Conservation (phyloP, 805 yeast species). For the Wickerhamomyces subpelliculosus region DNA sequence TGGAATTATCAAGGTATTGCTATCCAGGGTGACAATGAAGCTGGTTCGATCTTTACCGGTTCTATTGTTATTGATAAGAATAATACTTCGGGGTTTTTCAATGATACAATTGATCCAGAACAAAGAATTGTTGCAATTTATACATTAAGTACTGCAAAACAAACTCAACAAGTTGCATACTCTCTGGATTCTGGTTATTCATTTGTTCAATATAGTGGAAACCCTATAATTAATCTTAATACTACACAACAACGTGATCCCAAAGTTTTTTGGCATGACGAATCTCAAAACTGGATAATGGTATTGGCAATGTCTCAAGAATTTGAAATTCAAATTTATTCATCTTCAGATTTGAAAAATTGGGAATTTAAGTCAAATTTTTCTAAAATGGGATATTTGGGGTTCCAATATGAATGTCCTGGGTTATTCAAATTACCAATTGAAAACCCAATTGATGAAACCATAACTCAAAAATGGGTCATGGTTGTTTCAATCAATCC, state of each 20-base stretch:
- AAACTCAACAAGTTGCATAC: conserved; percentile 26
- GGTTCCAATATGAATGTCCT: conserved; percentile 37
- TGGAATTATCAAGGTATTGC: conserved; percentile 31
- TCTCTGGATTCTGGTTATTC: conserved; percentile 28
- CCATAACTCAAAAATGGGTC: conserved; percentile 25
- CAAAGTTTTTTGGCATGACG: conserved; percentile 26
- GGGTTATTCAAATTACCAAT: conserved; percentile 27
- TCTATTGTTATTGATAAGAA: conserved; percentile 27
- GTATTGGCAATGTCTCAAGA: conserved; percentile 22
- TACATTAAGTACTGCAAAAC: conserved; percentile 22
- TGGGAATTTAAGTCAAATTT: conserved; percentile 25
- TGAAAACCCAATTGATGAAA: conserved; percentile 12
- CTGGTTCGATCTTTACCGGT: conserved; percentile 29
- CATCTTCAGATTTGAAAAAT: conserved; percentile 18
- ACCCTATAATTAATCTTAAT: conserved; percentile 25
- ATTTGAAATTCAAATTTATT: conserved; percentile 20
- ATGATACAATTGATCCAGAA: conserved; percentile 18
- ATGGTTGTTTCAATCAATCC: conserved; percentile 34
- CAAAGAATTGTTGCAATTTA: conserved; percentile 29
- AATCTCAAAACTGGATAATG: conserved; percentile 23
- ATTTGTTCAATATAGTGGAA: conserved; percentile 21
- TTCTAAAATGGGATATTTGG: conserved; percentile 22
- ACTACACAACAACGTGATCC: conserved; percentile 26
- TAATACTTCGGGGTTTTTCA: conserved; percentile 28
- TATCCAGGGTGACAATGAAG: conserved; percentile 20